Evolutionary conservation across 140 eudicot species (phyloP).

Genomic region (Artemisia princeps): DNA sequence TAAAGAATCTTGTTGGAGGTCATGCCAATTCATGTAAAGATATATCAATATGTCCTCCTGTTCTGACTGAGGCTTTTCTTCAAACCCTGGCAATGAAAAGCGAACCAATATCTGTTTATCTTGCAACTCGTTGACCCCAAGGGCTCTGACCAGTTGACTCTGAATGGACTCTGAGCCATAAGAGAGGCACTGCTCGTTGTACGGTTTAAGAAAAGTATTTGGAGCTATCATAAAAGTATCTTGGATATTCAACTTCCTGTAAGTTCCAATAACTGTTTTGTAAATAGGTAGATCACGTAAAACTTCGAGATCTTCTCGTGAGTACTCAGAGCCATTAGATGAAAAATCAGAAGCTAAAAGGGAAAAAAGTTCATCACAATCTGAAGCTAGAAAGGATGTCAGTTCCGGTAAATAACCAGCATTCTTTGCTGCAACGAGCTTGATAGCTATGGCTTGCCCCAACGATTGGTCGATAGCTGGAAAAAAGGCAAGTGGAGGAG

Average conservation of each 20-base stretch:
- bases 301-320: constrained; percentile 70
- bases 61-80: constrained; percentile 63
- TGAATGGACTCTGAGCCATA: constrained; percentile 47
- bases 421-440: constrained; percentile 75
- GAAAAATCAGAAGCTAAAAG: constrained; percentile 76
- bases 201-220: constrained; percentile 71
- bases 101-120: constrained; percentile 71
- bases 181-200: constrained; percentile 65
- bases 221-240: constrained; percentile 68
- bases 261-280: constrained; percentile 67
- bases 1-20: constrained; percentile 64
- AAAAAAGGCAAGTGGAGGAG: constrained; percentile 49
- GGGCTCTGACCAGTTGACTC: constrained; percentile 60
- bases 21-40: constrained; percentile 74
- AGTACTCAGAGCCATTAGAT: constrained; percentile 51
- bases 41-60: constrained; percentile 77
- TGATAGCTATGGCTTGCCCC: constrained; percentile 68
- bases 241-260: constrained; percentile 44
- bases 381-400: constrained; percentile 52
- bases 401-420: constrained; percentile 82
- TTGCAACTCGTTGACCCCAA: constrained; percentile 73
- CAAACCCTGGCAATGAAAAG: constrained; percentile 83
- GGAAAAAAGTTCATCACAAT: constrained; percentile 54
- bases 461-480: constrained; percentile 56
- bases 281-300: constrained; percentile 76